Percentiles rank a stretch among this genome's conserved stretches.
These are phyloP conservation scores for Monosporascus sp. DNA, from an alignment of 2,329 filamentous ascomycete genomes.

Conservation along the genomic window DNA sequence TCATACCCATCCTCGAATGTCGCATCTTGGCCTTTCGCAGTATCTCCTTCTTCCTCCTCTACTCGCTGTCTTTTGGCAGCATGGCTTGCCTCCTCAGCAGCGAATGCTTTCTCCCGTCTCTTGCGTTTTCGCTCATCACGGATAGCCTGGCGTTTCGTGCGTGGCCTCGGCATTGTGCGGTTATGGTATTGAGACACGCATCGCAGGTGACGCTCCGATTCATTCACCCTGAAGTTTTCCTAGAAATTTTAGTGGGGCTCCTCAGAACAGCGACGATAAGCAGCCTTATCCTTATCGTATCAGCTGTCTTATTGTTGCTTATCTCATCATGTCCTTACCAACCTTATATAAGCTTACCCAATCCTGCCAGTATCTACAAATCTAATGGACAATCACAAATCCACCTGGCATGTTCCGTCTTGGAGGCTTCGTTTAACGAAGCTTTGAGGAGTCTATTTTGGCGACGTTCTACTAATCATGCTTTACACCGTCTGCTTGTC, in stretches of 20 bases:
- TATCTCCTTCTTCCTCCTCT: conserved; percentile 11
- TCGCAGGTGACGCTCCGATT: neutral
- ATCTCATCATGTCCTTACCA: neutral
- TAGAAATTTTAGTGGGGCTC: neutral
- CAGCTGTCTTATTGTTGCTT: neutral
- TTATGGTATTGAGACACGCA: neutral
- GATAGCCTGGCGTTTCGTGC: conserved; percentile 27
- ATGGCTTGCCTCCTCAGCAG: conserved; percentile 9
- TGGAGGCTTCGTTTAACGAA: too few species aligned
- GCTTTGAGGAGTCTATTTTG: too few species aligned
- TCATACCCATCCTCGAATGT: conserved; percentile 17
- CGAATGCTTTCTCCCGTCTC: conserved; percentile 18
- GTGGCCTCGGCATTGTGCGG: conserved; percentile 26
- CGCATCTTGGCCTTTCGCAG: conserved; percentile 9
- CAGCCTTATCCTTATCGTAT: neutral
- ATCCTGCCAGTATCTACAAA: too few species aligned
- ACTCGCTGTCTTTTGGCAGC: conserved; percentile 22
- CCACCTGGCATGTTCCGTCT: too few species aligned
- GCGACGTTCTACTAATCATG: too few species aligned
- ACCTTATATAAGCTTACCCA: too few species aligned
- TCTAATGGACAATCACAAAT: too few species aligned
- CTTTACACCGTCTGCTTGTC: too few species aligned
- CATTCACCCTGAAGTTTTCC: neutral
- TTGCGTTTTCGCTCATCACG: conserved; percentile 28
- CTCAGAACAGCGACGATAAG: neutral